Conservation (phyloP, 352 stramenopile species). For the Aphanomyces euteiches region DNA sequence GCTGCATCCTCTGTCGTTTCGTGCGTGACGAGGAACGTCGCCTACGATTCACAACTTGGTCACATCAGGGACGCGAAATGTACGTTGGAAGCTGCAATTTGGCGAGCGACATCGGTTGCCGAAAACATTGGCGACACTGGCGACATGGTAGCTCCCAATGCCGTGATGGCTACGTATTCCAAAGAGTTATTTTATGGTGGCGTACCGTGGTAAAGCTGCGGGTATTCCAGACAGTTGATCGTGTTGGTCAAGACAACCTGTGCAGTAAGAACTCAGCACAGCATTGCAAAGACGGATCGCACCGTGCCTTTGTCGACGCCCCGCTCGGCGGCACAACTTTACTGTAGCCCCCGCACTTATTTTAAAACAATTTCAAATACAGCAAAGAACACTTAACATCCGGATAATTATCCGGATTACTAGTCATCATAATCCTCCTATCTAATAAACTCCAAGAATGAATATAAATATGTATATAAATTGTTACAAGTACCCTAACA, state of each 20-base stretch:
- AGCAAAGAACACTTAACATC: no score
- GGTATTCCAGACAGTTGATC: slow-evolving; percentile 57
- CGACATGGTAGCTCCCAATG: slow-evolving; percentile 52
- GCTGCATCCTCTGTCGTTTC: not conserved
- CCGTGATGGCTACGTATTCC: slow-evolving; percentile 37
- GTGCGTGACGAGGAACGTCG: not conserved
- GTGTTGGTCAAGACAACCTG: slow-evolving; percentile 52
- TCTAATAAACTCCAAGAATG: no score
- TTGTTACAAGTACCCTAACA: no score
- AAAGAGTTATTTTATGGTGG: no score
- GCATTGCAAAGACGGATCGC: not conserved
- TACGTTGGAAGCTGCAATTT: slow-evolving; percentile 42
- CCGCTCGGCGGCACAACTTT: no score
- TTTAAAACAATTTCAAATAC: no score
- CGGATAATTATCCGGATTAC: no score
- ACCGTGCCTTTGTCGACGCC: slow-evolving; percentile 47
- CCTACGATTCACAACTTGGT: slow-evolving; percentile 35
- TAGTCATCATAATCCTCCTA: no score
- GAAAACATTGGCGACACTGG: slow-evolving; percentile 58
- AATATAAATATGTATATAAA: no score
- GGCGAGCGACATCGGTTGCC: slow-evolving; percentile 37
- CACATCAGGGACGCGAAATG: slow-evolving; percentile 16
- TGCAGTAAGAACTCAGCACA: not conserved
- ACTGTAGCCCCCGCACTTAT: no score
- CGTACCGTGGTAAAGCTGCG: slow-evolving; percentile 47